These are phyloP conservation scores for Thuidium tamariscinum DNA, from an alignment of 225 moss, liverwort and hornwort species.

Conservation along the genomic window DNA sequence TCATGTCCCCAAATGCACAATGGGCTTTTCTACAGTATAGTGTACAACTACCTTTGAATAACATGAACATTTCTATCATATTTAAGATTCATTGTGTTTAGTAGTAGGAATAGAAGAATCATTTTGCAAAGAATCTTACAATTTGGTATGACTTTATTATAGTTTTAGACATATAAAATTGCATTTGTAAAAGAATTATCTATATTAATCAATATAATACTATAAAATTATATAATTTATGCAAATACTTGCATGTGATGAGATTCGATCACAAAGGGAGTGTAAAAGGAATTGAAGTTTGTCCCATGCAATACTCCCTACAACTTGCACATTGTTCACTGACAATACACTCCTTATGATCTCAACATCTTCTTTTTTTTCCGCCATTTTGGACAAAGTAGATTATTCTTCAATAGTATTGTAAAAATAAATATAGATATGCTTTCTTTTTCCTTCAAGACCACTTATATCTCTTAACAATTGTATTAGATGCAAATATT, in stretches of 20 bases:
- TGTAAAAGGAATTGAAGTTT: conserved; percentile 65
- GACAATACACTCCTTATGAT: conserved; percentile 60
- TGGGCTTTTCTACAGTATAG: accelerated
- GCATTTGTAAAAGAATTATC: neutral
- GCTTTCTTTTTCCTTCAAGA: neutral
- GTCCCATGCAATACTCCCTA: conserved; percentile 66
- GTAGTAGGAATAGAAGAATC: too few relatives aligned
- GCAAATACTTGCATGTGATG: conserved; percentile 30
- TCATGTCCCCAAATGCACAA: neutral
- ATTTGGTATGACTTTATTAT: neutral
- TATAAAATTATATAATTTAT: neutral
- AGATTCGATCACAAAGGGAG: conserved; percentile 43
- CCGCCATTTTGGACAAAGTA: neutral
- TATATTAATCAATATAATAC: neutral
- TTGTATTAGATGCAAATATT: neutral
- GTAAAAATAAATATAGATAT: neutral
- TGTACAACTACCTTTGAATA: accelerated
- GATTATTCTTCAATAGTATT: neutral
- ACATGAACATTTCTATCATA: neutral
- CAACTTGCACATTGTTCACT: conserved; percentile 59
- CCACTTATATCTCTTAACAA: too few relatives aligned
- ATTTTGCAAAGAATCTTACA: neutral
- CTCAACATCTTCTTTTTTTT: conserved; percentile 34
- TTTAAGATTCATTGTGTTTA: neutral
- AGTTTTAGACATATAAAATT: too few relatives aligned